Conservation (phyloP, 768 basidiomycete species). For the Kwoniella sp. region DNA sequence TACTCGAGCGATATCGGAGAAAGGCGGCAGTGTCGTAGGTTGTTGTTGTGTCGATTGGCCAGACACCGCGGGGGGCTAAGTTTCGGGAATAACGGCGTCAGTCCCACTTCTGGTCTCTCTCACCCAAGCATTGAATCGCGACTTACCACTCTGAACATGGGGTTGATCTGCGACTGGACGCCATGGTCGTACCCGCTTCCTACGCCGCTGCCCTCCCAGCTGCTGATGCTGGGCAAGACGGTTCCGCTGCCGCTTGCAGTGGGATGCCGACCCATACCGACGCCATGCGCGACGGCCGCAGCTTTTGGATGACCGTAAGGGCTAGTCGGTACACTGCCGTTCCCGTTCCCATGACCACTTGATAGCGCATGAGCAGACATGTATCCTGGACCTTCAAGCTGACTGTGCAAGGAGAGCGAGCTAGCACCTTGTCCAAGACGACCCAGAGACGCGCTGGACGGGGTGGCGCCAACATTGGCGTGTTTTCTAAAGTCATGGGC, state of each 20-base stretch:
- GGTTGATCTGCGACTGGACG: slow-evolving; percentile 38
- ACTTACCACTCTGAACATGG: slow-evolving; percentile 55
- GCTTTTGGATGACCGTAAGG: slow-evolving; percentile 55
- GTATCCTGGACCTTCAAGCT: slow-evolving; percentile 7
- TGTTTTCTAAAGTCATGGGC: slow-evolving; percentile 53
- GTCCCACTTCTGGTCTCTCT: too few relatives aligned
- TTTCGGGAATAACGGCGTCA: not conserved
- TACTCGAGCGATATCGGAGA: slow-evolving; percentile 55
- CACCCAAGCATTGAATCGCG: too few relatives aligned
- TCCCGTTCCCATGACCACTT: slow-evolving; percentile 17
- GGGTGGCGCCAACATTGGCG: slow-evolving; percentile 38
- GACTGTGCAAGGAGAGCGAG: slow-evolving; percentile 29
- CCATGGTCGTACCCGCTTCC: not conserved
- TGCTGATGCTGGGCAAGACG: slow-evolving; percentile 43
- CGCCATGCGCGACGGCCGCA: slow-evolving; percentile 45
- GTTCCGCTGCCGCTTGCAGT: slow-evolving; percentile 19
- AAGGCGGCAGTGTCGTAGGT: slow-evolving; percentile 52
- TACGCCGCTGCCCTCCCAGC: slow-evolving; percentile 31
- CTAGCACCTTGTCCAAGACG: slow-evolving; percentile 32
- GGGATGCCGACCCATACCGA: slow-evolving; percentile 41
- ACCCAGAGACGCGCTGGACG: slow-evolving; percentile 38
- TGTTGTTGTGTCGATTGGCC: not conserved
- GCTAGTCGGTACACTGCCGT: slow-evolving; percentile 49
- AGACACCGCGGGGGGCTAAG: slow-evolving; percentile 34
- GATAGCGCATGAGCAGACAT: slow-evolving; percentile 1